Conservation (phyloP, 495 filamentous ascomycete genomes). For the Venustampulla echinocandica region DNA sequence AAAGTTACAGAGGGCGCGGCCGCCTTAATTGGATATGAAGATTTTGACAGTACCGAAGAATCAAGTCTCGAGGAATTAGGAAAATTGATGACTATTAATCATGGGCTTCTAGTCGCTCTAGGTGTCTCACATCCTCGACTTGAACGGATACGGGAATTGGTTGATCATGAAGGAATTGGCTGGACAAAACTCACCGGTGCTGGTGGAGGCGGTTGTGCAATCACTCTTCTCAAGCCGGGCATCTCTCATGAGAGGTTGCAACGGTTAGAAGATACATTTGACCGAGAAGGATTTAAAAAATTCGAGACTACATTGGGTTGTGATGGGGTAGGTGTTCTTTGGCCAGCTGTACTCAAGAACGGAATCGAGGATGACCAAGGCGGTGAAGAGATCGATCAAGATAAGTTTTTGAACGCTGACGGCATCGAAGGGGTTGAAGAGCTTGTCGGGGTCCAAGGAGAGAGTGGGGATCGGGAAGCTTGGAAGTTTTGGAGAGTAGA, state of each 20-base stretch:
- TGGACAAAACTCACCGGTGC: conserved; percentile 97
- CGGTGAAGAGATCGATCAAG: conserved; percentile 87
- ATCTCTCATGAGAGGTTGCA: conserved; percentile 40
- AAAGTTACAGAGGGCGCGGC: conserved; percentile 67
- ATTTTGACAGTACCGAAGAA: conserved; percentile 50
- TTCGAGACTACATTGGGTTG: conserved; percentile 85
- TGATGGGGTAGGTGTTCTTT: conserved; percentile 86
- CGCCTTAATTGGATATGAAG: conserved; percentile 53
- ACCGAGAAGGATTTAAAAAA: conserved; percentile 66
- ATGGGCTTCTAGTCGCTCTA: conserved; percentile 77
- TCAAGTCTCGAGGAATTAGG: conserved; percentile 61
- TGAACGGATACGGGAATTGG: conserved; percentile 84
- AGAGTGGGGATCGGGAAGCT: conserved; percentile 57
- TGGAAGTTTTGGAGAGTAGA: conserved; percentile 92
- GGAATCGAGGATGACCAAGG: conserved; percentile 55
- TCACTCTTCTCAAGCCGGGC: conserved; percentile 70
- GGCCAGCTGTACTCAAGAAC: conserved; percentile 77
- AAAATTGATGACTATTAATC: conserved; percentile 84
- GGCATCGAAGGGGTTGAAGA: conserved; percentile 73
- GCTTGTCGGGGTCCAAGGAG: conserved; percentile 56
- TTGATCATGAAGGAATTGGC: conserved; percentile 81
- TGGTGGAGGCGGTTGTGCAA: conserved; percentile 89
- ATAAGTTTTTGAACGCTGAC: conserved; percentile 77
- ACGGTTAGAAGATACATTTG: conserved; percentile 56
- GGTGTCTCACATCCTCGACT: conserved; percentile 91